Evolutionary conservation across 1,139 yeast species (phyloP), one percentile per base, ranked within the genome.

Genomic region (Diutina ranongensis): DNA sequence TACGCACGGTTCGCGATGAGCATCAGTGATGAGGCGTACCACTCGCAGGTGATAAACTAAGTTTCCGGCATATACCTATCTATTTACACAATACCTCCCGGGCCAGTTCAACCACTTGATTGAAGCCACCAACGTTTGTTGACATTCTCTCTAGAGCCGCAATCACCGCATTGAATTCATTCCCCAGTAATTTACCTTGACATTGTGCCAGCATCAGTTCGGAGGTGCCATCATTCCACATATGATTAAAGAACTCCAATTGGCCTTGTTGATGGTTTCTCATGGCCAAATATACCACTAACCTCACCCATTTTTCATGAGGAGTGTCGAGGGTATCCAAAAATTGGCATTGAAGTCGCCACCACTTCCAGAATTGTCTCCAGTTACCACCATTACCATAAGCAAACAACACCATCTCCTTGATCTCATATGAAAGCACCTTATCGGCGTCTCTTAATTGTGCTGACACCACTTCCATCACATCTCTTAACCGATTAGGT

Each of bases 331-430:
- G 20, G 3, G 28, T 25, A 15, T 16, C 28, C 32, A 38, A 38
- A 16, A 38, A 38, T 3, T 22, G 32, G 10, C 31, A 38, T 9
- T 38, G 42, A 10, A n/a, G 21, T 4, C 25, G 32, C 42, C 42
- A 38, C 42, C 31, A 22, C 32, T 13, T n/a, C 42, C 42, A 38
- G 18, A 38, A 38, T 10, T 25, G n/a, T 7, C 32, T 19, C 42
- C 42, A 38, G 19, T 38, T 25, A 12, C 28, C 28, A 5, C 42
- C 42, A 15, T 38, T 38, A 10, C 42, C 42, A 16, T 38, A 38
- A n/a, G 28, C 25, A 15, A 38, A 38, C 2, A 38, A 20, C 15
- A 38, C 16, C 13, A n/a, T 7, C 12, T 38, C 42, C 3, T 25
- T 25, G 16, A 38, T 20, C 16, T 38, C 42, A 8, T 31, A 32